These are phyloP conservation scores for Lasiosphaeris hirsuta DNA, from an alignment of 495 filamentous ascomycete genomes.

Conservation along the genomic window DNA sequence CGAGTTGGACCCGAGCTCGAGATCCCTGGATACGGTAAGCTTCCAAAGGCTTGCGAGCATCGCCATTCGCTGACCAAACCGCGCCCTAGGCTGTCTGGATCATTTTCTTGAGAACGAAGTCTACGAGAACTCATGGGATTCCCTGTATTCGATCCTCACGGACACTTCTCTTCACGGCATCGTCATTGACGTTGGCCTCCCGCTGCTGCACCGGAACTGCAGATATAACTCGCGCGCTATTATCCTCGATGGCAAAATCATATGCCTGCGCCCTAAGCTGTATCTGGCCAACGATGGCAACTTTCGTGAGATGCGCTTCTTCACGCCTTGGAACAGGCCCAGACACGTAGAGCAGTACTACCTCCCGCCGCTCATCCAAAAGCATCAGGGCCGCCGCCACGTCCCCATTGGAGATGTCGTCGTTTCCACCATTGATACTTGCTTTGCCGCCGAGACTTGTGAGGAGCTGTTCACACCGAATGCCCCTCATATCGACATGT, in stretches of 20 bases:
- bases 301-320: slow-evolving; percentile 69
- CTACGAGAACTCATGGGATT: slow-evolving; percentile 71
- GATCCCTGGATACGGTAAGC: neutral
- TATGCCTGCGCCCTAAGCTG: slow-evolving; percentile 66
- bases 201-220: slow-evolving; percentile 61
- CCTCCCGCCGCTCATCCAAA: slow-evolving; percentile 61
- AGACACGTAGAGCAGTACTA: slow-evolving; percentile 65
- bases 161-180: slow-evolving; percentile 69
- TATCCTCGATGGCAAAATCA: slow-evolving; percentile 60
- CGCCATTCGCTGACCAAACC: neutral
- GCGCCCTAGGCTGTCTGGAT: slow-evolving; percentile 51
- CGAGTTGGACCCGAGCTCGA: slow-evolving; percentile 61
- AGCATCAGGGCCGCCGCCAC: slow-evolving; percentile 56
- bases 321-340: slow-evolving; percentile 42
- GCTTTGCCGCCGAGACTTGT: slow-evolving; percentile 70
- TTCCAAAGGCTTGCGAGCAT: neutral
- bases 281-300: slow-evolving; percentile 79
- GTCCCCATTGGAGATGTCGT: slow-evolving; percentile 77
- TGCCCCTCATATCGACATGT: slow-evolving; percentile 40
- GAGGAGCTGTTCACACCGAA: slow-evolving; percentile 76
- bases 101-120: slow-evolving; percentile 63
- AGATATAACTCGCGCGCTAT: slow-evolving; percentile 76
- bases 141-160: slow-evolving; percentile 60
- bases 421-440: slow-evolving; percentile 68
- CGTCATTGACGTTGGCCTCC: slow-evolving; percentile 74